Base-by-base conservation (phyloP, 192 early-diverging fungal genomes). In the Entomortierella parvispora region DNA sequence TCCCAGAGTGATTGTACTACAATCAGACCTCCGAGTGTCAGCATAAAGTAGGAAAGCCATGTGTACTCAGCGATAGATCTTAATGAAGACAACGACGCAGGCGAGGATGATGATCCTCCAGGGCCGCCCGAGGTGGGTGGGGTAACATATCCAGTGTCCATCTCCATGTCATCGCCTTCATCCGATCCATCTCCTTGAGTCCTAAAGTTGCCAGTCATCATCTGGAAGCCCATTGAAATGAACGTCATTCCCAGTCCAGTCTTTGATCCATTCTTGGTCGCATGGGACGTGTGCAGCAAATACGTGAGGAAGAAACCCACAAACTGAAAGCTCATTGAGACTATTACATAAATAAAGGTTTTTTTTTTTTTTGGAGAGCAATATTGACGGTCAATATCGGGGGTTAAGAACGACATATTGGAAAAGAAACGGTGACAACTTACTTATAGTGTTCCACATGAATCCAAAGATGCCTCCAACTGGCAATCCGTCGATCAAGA, bases 241-340 rank as follows among this genome's bases (percentile, higher is more conserved):
- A 95, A 85, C 17, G 92, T 92, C 47, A 95, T 83, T 20, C 94
- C 94, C 12, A 95, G 83, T 12, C 94, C 94, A 32, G 89, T 88
- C 69, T 89, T 85, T 55, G 91, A 90, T 31, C 91, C 91, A 68
- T 92, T 85, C 82, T 89, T 93, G 40, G 94, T 94, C 12, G 95
- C 93, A 70, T 99, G 95, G 50, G 90, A 92, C 47, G 93, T 95
- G 45, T 96, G 94, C 55, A 99, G 79, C 65, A 99, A 82, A 65
- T 94, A 93, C 10, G 95, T 96, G 71, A 99, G 81, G 83, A 97
- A 90, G 84, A 96, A 99, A 3, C 97, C 92, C 34, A 93, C 89
- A 63, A 94, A 86, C 68, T 94, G 93, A 65, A 94, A 94, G 58
- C 87, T 90, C 62, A 90, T 88, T 25, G 92, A 93, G 42, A 92